Base-by-base conservation (phyloP, 2,329 filamentous ascomycete genomes). In the Diaporthe humulicola region DNA sequence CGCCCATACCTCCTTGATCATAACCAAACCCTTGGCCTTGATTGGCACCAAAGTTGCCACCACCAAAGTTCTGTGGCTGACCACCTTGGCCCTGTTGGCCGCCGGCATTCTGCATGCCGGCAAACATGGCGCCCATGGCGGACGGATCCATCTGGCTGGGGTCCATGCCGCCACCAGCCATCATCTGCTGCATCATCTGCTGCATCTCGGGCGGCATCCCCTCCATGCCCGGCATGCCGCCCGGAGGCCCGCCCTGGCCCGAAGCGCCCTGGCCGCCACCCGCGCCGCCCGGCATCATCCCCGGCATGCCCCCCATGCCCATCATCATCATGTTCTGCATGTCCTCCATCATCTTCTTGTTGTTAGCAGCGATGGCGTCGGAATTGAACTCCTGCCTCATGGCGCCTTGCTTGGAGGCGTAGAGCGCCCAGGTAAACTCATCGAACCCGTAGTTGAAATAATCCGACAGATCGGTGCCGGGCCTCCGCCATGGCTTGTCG, bases 381-480 rank as follows among this genome's bases (percentile, higher is more conserved):
- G 93, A 91, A 74, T 90, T 91, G 78, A 95, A 95, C 79, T 96
- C 94, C 78, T 91, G 91, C 25, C 94, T 91, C 80, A 98, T 88
- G 33, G 88, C 88, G 78, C 97, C 92, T 83, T 98, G 97, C 81
- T 98, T 97, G 75, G 95, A 88, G 42, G 96, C 95, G 83, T 99
- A 99, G 71, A 96, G 90, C 8, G 96, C 94, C 97, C 97, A 99
- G 1, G 96, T 98, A 84, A 98, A 98, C 84, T 98, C 96, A 85
- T 98, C 96, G 81, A 98, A 98, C 74, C 96, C 96, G 84, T 98
- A 98, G 87, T 98, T 98, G 90, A 98, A 98, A 86, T 98, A 98
- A 83, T 99, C 97, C 75, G 94, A 97, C 72, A 98, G 91, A 81
- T 99, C 97, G 15, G 96, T 96, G 61, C 97, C 97, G 0, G 97